Evolutionary conservation across 495 filamentous ascomycete species (phyloP).

Genomic region (Hypoxylon trugodes): DNA sequence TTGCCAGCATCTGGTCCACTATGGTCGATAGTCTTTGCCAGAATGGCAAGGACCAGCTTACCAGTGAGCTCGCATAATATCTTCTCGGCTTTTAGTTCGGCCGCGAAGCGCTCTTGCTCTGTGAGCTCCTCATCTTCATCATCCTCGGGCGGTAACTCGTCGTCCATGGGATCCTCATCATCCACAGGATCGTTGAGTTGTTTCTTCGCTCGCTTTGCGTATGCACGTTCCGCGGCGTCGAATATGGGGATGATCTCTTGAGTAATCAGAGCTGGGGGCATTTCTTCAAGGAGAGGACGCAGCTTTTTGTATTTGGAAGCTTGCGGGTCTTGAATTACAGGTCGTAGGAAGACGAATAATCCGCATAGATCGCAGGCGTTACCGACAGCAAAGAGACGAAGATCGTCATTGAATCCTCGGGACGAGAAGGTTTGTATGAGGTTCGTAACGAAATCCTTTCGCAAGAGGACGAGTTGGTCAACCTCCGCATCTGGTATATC

Average conservation of each 20-base stretch:
- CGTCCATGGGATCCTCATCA: constrained; percentile 70
- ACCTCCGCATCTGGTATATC: constrained; percentile 59
- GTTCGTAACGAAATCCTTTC: constrained; percentile 64
- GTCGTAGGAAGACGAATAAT: constrained; percentile 77
- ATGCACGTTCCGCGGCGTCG: constrained; percentile 73
- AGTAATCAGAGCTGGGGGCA: constrained; percentile 63
- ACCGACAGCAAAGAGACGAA: constrained; percentile 78
- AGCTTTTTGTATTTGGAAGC: constrained; percentile 60
- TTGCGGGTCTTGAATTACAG: constrained; percentile 43
- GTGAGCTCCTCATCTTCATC: constrained; percentile 64
- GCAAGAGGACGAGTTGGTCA: constrained; percentile 65
- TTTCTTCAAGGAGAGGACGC: constrained; percentile 68
- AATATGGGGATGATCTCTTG: constrained; percentile 76
- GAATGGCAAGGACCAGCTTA: constrained; percentile 80
- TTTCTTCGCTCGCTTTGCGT: constrained; percentile 72
- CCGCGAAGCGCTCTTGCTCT: constrained; percentile 62
- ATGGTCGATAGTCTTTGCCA: constrained; percentile 75
- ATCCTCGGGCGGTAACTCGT: constrained; percentile 66
- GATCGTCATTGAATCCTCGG: constrained; percentile 71
- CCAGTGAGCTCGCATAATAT: constrained; percentile 83
- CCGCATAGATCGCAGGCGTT: constrained; percentile 81
- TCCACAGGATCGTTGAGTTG: constrained; percentile 70
- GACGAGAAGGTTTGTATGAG: constrained; percentile 72
- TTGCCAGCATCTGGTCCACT: constrained; percentile 64
- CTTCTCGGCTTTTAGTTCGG: constrained; percentile 77